phyloP scores from a whole-genome alignment of 2,329 filamentous ascomycete species.

The Scortechinia acanthostroma region DNA sequence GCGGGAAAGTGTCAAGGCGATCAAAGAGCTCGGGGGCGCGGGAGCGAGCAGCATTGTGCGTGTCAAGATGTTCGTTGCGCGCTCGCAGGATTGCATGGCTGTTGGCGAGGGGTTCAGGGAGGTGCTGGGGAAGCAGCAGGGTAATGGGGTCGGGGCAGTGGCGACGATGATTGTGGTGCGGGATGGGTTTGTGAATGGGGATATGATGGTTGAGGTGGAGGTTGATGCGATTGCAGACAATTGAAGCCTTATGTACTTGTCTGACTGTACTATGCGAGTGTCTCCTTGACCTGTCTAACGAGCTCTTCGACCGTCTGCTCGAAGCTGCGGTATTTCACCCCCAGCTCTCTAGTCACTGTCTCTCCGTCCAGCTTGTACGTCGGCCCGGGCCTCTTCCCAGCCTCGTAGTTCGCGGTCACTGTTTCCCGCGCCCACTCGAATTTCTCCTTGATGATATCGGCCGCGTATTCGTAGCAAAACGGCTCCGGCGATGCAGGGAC shows the following conservation, averaged over 20 bases:
- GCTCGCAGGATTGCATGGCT: conserved; percentile 15
- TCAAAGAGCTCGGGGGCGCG: not conserved
- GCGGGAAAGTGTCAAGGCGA: not conserved
- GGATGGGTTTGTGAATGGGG: conserved; percentile 22
- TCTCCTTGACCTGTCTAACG: too few species aligned
- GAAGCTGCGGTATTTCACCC: not conserved
- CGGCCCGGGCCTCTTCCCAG: not conserved
- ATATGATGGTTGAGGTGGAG: conserved; percentile 27
- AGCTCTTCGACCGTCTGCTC: not conserved
- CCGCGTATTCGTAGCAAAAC: not conserved
- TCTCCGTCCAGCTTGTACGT: not conserved
- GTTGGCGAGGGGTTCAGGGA: conserved; percentile 18
- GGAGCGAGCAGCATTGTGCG: not conserved
- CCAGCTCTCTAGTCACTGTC: not conserved
- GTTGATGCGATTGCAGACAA: conserved; percentile 19
- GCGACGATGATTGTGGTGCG: conserved; percentile 25
- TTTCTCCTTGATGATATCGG: not conserved
- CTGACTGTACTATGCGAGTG: too few species aligned
- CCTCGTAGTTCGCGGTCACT: not conserved
- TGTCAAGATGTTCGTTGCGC: not conserved
- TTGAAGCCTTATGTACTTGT: not conserved
- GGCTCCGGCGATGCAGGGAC: not conserved
- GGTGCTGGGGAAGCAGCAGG: conserved; percentile 13
- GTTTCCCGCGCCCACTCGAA: too few species aligned
- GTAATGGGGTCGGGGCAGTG: conserved; percentile 15